These are phyloP conservation scores for Lachnellula suecica DNA, from an alignment of 2,329 filamentous ascomycete species.

Conservation along the genomic window DNA sequence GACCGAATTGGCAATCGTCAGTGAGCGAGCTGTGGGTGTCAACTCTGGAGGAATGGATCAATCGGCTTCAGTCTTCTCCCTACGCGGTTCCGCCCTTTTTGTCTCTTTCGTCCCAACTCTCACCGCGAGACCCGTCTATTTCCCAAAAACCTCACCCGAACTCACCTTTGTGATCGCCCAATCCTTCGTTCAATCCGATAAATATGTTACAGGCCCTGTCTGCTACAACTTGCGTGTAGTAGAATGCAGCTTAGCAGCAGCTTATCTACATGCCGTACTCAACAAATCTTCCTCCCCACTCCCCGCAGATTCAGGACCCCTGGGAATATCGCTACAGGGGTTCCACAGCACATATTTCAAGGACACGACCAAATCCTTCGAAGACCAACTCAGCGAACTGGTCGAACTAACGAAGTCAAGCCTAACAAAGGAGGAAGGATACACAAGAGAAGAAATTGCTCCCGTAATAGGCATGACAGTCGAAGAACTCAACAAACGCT, in stretches of 20 bases:
- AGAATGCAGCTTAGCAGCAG: constrained; percentile 87
- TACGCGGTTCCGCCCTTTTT: constrained; percentile 81
- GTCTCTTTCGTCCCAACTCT: constrained; percentile 85
- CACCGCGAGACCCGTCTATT: constrained; percentile 72
- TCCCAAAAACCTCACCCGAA: constrained; percentile 79
- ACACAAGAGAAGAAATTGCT: constrained; percentile 84
- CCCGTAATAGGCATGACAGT: constrained; percentile 67
- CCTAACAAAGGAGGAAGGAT: constrained; percentile 78
- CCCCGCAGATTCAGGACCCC: constrained; percentile 74
- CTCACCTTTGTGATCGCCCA: constrained; percentile 92
- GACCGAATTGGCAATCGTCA: constrained; percentile 90
- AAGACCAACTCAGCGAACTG: constrained; percentile 71
- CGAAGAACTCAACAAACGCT: constrained; percentile 70
- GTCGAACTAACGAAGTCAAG: constrained; percentile 67
- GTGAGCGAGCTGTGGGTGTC: constrained; percentile 90
- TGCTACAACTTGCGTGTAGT: constrained; percentile 98
- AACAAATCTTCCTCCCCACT: constrained; percentile 60
- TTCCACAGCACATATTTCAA: constrained; percentile 81
- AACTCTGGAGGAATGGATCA: constrained; percentile 99
- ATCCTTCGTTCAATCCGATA: constrained; percentile 90
- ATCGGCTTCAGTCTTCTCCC: constrained; percentile 89
- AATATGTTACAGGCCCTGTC: constrained; percentile 87
- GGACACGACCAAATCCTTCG: constrained; percentile 39
- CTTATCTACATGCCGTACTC: constrained; percentile 58
- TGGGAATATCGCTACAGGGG: constrained; percentile 79